Conservation (phyloP, 2,329 filamentous ascomycete genomes). For the Colletotrichum sansevieriae region DNA sequence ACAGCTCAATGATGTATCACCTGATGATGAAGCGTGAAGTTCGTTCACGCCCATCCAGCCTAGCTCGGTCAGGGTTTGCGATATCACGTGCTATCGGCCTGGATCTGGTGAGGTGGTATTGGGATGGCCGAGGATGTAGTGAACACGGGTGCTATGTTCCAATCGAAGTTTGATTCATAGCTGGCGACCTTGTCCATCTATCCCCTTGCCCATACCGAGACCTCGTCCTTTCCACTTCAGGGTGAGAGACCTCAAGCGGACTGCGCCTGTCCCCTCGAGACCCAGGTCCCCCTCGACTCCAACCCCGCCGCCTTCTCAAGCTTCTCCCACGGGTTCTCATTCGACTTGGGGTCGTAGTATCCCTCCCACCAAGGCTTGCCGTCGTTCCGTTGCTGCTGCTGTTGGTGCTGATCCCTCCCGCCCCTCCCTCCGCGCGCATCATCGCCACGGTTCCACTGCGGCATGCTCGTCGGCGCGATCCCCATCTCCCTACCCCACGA, state of each 20-base stretch:
- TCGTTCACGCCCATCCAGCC: neutral
- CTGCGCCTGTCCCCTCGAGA: constrained; percentile 42
- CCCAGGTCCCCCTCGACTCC: constrained; percentile 60
- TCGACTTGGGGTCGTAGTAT: constrained; percentile 78
- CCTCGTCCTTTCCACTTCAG: neutral
- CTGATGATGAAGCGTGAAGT: constrained; percentile 37
- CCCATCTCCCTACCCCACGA: constrained; percentile 38
- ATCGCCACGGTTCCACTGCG: constrained; percentile 17
- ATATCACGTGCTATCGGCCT: constrained; percentile 34
- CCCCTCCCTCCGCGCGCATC: neutral
- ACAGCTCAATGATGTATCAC: constrained; percentile 32
- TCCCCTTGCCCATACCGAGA: neutral
- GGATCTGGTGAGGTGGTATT: neutral
- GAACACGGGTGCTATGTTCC: neutral
- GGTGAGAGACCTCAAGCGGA: neutral
- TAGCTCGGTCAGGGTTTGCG: constrained; percentile 6
- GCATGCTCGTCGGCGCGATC: constrained; percentile 16
- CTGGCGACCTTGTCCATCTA: neutral
- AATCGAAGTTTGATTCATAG: neutral
- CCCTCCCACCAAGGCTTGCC: constrained; percentile 69
- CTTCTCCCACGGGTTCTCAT: constrained; percentile 79
- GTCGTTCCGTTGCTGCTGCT: constrained; percentile 17
- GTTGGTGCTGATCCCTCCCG: neutral
- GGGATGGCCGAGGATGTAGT: neutral
- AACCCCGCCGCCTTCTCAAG: constrained; percentile 64